Percentiles rank a stretch among this genome's conserved stretches.
phyloP scores from a whole-genome alignment of 2,329 filamentous ascomycete species.

The Aschersonia sp. region DNA sequence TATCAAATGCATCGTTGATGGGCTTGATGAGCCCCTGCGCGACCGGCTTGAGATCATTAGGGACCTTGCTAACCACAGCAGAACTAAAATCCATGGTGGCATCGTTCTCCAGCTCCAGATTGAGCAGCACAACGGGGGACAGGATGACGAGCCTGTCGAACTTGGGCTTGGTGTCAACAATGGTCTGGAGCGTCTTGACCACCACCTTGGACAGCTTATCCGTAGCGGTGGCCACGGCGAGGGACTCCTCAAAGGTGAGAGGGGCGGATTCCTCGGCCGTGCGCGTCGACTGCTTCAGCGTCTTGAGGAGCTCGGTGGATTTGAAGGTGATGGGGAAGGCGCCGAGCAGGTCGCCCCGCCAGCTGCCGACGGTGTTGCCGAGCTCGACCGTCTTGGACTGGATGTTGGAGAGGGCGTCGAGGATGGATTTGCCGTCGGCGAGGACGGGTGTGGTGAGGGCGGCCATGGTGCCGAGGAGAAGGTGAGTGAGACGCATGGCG shows the following conservation, averaged over 20 bases:
- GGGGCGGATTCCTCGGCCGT: constrained; percentile 20
- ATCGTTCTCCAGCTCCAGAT: constrained; percentile 23
- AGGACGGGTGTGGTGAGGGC: neutral
- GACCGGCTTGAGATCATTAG: constrained; percentile 13
- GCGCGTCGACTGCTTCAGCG: constrained; percentile 23
- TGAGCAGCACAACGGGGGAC: constrained; percentile 26
- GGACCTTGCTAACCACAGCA: constrained; percentile 25
- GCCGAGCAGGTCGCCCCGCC: constrained; percentile 22
- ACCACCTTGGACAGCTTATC: constrained; percentile 20
- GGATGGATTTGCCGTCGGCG: constrained; percentile 4
- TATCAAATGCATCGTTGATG: constrained; percentile 23
- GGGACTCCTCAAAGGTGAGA: constrained; percentile 22
- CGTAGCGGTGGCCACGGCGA: constrained; percentile 23
- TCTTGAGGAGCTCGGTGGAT: constrained; percentile 21
- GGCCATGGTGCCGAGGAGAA: constrained; percentile 2
- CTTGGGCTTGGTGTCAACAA: constrained; percentile 24
- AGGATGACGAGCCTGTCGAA: constrained; percentile 29
- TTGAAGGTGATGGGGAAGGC: constrained; percentile 24
- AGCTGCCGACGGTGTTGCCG: constrained; percentile 18
- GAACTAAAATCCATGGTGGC: constrained; percentile 23
- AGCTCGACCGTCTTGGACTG: constrained; percentile 17
- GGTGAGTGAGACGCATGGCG: constrained; percentile 1
- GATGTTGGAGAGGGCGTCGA: constrained; percentile 19
- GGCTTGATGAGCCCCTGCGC: constrained; percentile 20
- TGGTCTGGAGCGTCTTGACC: constrained; percentile 20